Evolutionary conservation across 1,139 yeast genomes (phyloP), one percentile per base, ranked within the genome.

Genomic region (Suhomyces bokatorum): DNA sequence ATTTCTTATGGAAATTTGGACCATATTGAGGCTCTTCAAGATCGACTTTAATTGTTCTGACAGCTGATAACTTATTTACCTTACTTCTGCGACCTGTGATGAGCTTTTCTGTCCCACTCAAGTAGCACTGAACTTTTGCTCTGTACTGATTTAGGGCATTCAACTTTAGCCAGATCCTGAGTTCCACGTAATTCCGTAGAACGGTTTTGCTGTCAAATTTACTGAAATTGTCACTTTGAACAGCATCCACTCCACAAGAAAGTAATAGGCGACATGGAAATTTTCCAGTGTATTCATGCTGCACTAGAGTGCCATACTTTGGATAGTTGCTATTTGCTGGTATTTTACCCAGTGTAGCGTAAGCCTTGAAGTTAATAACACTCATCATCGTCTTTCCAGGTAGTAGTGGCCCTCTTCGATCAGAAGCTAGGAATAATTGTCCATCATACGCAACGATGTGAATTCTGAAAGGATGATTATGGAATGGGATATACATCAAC

Each of bases 231-330:
- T 6, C 17, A 13, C 33, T 39, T 26, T 17, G n/a, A 4, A 43
- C 35, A 5, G 46, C 46, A 37, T 43, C 46, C n/a, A 40, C 40
- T 14, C 40, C 46, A 34, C 46, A 40, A 3, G 44, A 27, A 4
- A 36, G 2, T n/a, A 40, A 9, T 1, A 33, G 17, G 15, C 11
- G 24, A 14, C 14, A n/a, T 16, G 30, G 13, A 20, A 4, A 15
- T 11, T 32, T 14, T n/a, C 17, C 15, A 14, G 16, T 6, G 13
- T 39, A 32, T 8, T 43, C 30, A 26, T 43, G 46, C 11, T 3
- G n/a, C 4, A 43, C 46, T 20, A 34, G 14, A 9, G 40, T 15
- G 16, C 36, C 29, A 20, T 36, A 43, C 15, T 37, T 40, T 13
- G 11, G 8, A 2, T 14, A 16, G 16, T 36, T 40, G 11, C 33